Percentiles rank a stretch among this genome's conserved stretches.
Evolutionary conservation across 176 grass and related monocot species (phyloP).

Genomic region (Phragmites australis): DNA sequence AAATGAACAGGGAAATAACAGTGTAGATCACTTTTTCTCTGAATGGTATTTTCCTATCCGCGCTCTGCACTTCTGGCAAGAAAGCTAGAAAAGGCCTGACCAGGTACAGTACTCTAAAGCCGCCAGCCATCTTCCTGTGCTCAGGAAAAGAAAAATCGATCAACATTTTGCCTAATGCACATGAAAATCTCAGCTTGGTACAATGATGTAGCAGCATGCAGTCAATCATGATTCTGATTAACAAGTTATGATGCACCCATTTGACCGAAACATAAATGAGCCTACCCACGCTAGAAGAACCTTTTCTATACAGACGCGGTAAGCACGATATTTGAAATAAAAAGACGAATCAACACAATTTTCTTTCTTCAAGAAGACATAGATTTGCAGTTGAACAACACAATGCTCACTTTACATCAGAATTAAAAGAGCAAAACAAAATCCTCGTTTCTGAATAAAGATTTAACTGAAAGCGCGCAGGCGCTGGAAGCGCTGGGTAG

Average conservation of each 20-base stretch:
- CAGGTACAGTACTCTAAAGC: slow-evolving; percentile 91
- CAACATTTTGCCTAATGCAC: neutral
- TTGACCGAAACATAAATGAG: slow-evolving; percentile 6
- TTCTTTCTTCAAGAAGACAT: neutral
- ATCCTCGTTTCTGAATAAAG: neutral
- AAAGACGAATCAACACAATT: neutral
- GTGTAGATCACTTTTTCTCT: slow-evolving; percentile 95
- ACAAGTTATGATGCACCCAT: neutral
- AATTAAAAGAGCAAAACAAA: neutral
- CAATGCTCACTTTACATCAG: neutral
- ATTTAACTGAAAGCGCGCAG: neutral
- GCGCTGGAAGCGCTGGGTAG: neutral
- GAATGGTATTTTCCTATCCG: slow-evolving; percentile 92
- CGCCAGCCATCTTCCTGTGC: slow-evolving; percentile 73
- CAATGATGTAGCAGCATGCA: neutral
- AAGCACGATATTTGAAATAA: neutral
- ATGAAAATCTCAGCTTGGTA: neutral
- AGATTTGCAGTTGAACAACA: neutral
- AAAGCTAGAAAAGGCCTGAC: slow-evolving; percentile 91
- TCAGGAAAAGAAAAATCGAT: neutral
- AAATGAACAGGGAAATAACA: slow-evolving; percentile 94
- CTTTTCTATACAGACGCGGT: neutral
- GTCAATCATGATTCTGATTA: neutral
- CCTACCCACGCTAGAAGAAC: neutral
- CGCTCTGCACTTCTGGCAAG: slow-evolving; percentile 89